A percentile compares a stretch with the other conserved stretches of the same genome.
Evolutionary conservation across 495 filamentous ascomycete genomes (phyloP).

Genomic region (Cenococcum geophilum): DNA sequence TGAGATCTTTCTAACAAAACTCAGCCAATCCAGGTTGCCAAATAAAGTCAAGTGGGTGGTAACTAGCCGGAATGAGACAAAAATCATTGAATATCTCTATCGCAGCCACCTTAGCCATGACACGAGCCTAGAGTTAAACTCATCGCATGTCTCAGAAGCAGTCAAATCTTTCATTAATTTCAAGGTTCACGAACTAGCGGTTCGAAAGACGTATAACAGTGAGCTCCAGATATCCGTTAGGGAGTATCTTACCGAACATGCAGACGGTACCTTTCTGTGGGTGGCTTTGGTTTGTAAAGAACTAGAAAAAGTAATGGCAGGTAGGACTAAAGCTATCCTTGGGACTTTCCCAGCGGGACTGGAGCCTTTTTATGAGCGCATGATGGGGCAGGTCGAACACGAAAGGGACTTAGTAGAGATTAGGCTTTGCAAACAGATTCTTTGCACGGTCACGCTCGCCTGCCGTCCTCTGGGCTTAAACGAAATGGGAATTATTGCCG

Average conservation of each 20-base stretch:
- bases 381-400: slow-evolving; percentile 12
- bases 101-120: not conserved
- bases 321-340: not conserved
- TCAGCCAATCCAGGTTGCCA: not conserved
- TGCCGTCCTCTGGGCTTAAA: slow-evolving; percentile 5
- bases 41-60: not conserved
- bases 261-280: not conserved
- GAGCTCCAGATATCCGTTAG: not conserved
- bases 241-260: not conserved
- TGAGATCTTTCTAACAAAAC: not conserved
- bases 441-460: slow-evolving; percentile 4
- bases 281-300: not conserved
- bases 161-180: not conserved
- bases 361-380: slow-evolving; percentile 6
- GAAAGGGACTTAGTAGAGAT: not conserved
- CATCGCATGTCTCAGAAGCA: not conserved
- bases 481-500: slow-evolving; percentile 6
- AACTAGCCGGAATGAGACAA: not conserved
- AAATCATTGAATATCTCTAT: not conserved
- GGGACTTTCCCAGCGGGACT: slow-evolving; percentile 1
- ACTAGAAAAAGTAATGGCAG: not conserved
- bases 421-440: slow-evolving; percentile 7
- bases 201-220: not conserved
- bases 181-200: not conserved
- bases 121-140: not conserved